A percentile compares a stretch with the other conserved stretches of the same genome.
Conservation (phyloP, 2,329 filamentous ascomycete species). For the Colletotrichum sp. region DNA sequence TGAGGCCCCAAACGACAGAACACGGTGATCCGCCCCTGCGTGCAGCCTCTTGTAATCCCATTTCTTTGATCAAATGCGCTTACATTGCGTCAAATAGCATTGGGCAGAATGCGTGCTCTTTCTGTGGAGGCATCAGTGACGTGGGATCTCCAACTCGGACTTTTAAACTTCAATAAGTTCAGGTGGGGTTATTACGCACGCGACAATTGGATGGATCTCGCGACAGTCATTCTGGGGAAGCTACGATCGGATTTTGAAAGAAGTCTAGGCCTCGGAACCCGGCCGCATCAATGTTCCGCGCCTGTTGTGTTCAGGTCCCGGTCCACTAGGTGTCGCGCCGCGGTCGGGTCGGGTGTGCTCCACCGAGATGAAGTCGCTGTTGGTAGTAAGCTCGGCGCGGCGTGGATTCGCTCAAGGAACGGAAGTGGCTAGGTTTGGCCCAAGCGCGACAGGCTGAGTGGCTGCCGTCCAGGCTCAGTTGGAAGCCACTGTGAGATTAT, state of each 20-base stretch:
- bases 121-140: conserved; percentile 4
- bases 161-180: not conserved
- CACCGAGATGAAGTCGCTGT: not conserved
- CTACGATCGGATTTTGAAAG: conserved; percentile 1
- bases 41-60: not conserved
- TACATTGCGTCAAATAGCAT: not conserved
- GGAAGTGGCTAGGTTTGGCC: conserved; percentile 12
- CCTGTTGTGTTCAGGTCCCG: not conserved
- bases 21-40: not conserved
- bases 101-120: not conserved
- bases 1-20: not conserved
- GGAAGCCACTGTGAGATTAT: conserved; percentile 14
- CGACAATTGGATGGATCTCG: conserved; percentile 16
- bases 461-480: not conserved
- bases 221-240: conserved; percentile 8
- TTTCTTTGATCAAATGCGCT: not conserved
- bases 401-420: not conserved
- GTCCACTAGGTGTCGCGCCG: not conserved
- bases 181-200: not conserved
- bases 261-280: conserved; percentile 3
- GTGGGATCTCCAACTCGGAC: not conserved
- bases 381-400: not conserved
- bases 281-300: conserved; percentile 4
- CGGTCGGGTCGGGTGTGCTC: not conserved
- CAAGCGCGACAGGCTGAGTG: conserved; percentile 10